Conservation (phyloP, 2,329 filamentous ascomycete species). For the Cadophora sp. region DNA sequence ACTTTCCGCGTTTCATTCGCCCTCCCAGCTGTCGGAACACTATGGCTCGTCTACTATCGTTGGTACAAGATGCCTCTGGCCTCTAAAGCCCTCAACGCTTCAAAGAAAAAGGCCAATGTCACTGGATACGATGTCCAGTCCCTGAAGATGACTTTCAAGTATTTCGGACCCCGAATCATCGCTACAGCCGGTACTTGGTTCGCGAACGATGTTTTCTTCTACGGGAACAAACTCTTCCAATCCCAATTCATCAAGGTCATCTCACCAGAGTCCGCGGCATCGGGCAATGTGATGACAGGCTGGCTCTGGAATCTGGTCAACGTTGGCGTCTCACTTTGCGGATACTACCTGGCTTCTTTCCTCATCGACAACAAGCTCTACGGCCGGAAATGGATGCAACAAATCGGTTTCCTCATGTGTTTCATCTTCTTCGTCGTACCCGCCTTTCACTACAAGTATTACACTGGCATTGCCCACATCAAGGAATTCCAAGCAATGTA, state of each 20-base stretch:
- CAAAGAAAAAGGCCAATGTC: constrained; percentile 86
- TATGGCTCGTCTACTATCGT: constrained; percentile 97
- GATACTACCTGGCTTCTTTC: constrained; percentile 82
- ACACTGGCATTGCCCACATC: constrained; percentile 73
- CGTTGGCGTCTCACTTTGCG: constrained; percentile 81
- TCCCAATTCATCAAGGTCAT: constrained; percentile 87
- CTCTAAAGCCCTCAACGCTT: constrained; percentile 78
- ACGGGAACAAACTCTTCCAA: constrained; percentile 98
- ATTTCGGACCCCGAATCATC: constrained; percentile 86
- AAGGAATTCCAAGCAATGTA: constrained; percentile 98
- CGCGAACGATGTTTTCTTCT: constrained; percentile 98
- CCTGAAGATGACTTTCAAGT: constrained; percentile 75
- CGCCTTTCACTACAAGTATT: constrained; percentile 87
- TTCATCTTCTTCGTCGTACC: constrained; percentile 95
- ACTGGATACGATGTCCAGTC: constrained; percentile 93
- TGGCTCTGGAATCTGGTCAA: constrained; percentile 97
- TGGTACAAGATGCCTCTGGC: constrained; percentile 92
- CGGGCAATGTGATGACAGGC: constrained; percentile 74
- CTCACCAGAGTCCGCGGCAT: constrained; percentile 61
- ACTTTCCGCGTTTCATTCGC: constrained; percentile 93
- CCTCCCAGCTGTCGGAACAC: constrained; percentile 85
- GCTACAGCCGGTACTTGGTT: constrained; percentile 93
- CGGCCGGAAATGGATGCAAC: constrained; percentile 95
- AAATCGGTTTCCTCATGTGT: constrained; percentile 88
- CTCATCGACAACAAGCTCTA: constrained; percentile 68